Percentiles rank a stretch among this genome's conserved stretches.
Conservation (phyloP, 2,329 filamentous ascomycete genomes). For the Atkinsonella texensis region DNA sequence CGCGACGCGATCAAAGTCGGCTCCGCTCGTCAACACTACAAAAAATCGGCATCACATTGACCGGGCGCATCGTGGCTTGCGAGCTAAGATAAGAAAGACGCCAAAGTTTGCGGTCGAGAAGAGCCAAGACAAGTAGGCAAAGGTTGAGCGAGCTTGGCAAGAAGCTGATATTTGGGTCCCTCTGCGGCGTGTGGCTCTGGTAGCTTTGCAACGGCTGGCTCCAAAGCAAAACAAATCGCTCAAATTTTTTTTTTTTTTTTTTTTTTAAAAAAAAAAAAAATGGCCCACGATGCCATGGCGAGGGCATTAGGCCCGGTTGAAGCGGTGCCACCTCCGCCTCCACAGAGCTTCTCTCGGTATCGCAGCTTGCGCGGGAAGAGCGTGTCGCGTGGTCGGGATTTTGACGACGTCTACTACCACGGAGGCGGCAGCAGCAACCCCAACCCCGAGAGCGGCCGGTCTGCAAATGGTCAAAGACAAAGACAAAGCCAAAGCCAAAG, state of each 20-base stretch:
- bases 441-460: conserved; percentile 1
- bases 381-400: conserved; percentile 17
- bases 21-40: not conserved
- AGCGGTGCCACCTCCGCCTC: conserved; percentile 11
- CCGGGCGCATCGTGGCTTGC: not conserved
- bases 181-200: too few species aligned
- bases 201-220: too few species aligned
- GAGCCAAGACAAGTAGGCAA: too few species aligned
- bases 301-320: conserved; percentile 4
- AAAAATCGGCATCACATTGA: not conserved
- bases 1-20: not conserved
- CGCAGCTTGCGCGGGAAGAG: conserved; percentile 23
- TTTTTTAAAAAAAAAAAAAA: not conserved
- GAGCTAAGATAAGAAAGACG: not conserved
- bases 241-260: too few species aligned
- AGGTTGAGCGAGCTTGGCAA: not conserved
- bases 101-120: too few species aligned
- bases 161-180: too few species aligned
- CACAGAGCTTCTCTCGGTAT: conserved; percentile 18
- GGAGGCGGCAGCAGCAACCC: conserved; percentile 6
- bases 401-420: conserved; percentile 17
- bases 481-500: too few species aligned
- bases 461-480: not conserved
- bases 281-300: conserved; percentile 5
- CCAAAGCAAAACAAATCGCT: too few species aligned